phyloP scores from a whole-genome alignment of 345 rosid species.

The Eucalyptus curtisii region DNA sequence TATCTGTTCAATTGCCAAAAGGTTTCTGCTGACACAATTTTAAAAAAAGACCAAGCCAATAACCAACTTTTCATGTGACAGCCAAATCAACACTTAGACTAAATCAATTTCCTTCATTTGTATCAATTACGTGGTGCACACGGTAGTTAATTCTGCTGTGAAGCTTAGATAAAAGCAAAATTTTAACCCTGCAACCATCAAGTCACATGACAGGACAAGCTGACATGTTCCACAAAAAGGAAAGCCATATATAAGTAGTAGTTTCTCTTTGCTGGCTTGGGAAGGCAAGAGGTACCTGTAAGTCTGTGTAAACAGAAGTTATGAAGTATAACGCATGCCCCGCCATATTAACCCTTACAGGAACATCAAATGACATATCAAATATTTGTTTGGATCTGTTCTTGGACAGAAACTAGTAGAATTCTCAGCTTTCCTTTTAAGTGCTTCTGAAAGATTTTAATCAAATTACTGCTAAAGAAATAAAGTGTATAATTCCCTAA shows the following conservation, averaged over 20 bases:
- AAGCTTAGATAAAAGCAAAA: not conserved
- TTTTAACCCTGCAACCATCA: not conserved
- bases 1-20: not conserved
- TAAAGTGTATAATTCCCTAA: not conserved
- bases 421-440: not conserved
- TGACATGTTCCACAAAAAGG: not conserved
- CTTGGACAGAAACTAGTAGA: not conserved
- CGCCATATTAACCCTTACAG: not conserved
- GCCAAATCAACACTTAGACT: not conserved
- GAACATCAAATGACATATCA: not conserved
- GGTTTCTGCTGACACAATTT: not conserved
- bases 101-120: not conserved
- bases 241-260: not conserved
- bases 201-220: not conserved
- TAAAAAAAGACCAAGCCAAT: not conserved
- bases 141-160: not conserved
- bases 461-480: not conserved
- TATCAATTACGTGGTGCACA: not conserved
- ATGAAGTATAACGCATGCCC: not conserved
- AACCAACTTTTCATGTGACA: not conserved
- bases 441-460: not conserved
- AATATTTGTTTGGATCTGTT: not conserved
- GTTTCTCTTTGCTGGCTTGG: not conserved
- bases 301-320: not conserved
- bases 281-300: not conserved